These are phyloP conservation scores for Mycena polygramma DNA, from an alignment of 768 basidiomycete genomes.

Conservation along the genomic window DNA sequence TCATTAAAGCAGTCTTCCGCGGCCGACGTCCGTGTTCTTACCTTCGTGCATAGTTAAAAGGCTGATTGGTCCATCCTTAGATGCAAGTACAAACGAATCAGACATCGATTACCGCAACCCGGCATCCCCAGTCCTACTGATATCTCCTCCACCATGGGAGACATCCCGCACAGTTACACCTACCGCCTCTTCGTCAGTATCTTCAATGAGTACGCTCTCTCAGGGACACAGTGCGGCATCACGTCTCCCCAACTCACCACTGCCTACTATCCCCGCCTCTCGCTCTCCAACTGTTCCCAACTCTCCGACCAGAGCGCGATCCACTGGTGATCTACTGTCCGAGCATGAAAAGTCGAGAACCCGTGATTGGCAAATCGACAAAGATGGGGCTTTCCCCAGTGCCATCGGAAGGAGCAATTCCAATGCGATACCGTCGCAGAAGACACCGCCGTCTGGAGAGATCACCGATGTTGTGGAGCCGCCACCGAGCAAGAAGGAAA, in stretches of 20 bases:
- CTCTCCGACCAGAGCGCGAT: slow-evolving; percentile 67
- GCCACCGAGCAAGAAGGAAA: slow-evolving; percentile 48
- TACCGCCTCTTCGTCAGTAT: slow-evolving; percentile 58
- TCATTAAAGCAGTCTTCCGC: slow-evolving; percentile 75
- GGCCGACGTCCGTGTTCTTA: slow-evolving; percentile 55
- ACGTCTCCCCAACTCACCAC: slow-evolving; percentile 43
- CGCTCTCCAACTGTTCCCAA: slow-evolving; percentile 53
- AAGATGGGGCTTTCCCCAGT: slow-evolving; percentile 22
- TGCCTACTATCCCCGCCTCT: slow-evolving; percentile 51
- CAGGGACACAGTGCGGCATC: slow-evolving; percentile 44
- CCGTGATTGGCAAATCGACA: slow-evolving; percentile 39
- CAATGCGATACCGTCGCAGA: slow-evolving; percentile 30
- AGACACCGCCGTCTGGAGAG: slow-evolving; percentile 29
- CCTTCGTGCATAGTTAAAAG: not conserved
- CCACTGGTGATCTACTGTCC: slow-evolving; percentile 64
- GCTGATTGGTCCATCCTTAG: slow-evolving; percentile 39
- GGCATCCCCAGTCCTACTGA: slow-evolving; percentile 74
- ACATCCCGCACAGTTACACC: slow-evolving; percentile 66
- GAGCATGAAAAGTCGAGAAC: slow-evolving; percentile 55
- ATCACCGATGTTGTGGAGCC: slow-evolving; percentile 40
- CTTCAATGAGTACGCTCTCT: slow-evolving; percentile 48
- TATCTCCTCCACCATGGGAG: slow-evolving; percentile 69
- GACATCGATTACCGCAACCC: slow-evolving; percentile 73
- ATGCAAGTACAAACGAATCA: slow-evolving; percentile 44
- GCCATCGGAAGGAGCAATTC: slow-evolving; percentile 33